Percentiles rank a stretch among this genome's conserved stretches.
Conservation (phyloP, 2,329 filamentous ascomycete species). For the Beauveria australis region DNA sequence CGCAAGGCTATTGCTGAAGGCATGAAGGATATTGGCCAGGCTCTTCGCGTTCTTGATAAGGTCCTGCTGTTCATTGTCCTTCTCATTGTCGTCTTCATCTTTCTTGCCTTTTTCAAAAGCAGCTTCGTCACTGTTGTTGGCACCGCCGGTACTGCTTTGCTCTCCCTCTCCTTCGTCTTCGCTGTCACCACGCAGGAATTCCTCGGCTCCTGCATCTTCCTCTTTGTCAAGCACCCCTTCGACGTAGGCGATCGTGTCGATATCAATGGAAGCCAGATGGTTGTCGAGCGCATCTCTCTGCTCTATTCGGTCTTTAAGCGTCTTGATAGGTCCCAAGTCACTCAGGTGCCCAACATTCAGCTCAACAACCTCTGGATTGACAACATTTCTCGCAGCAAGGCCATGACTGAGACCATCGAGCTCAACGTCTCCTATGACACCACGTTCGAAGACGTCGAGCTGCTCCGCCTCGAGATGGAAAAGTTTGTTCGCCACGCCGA, state of each 20-base stretch:
- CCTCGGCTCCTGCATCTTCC: constrained; percentile 95
- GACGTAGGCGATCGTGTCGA: constrained; percentile 94
- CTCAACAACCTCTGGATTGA: constrained; percentile 93
- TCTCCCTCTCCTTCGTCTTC: constrained; percentile 96
- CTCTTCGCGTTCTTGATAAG: constrained; percentile 82
- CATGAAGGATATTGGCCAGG: constrained; percentile 96
- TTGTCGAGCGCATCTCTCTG: constrained; percentile 90
- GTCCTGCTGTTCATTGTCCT: constrained; percentile 75
- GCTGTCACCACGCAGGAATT: constrained; percentile 87
- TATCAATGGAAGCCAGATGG: constrained; percentile 59
- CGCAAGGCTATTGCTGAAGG: constrained; percentile 83
- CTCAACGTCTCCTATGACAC: constrained; percentile 82
- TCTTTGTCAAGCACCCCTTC: constrained; percentile 97
- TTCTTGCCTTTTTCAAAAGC: constrained; percentile 81
- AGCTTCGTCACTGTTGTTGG: constrained; percentile 79
- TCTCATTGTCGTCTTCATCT: constrained; percentile 74
- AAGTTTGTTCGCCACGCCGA: constrained; percentile 75
- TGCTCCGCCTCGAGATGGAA: constrained; percentile 77
- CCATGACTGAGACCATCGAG: constrained; percentile 80
- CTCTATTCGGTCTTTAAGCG: constrained; percentile 88
- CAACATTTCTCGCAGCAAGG: constrained; percentile 82
- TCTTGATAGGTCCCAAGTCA: constrained; percentile 70
- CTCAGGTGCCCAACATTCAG: constrained; percentile 77
- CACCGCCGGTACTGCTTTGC: constrained; percentile 81
- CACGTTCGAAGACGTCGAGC: constrained; percentile 78